phyloP scores from a whole-genome alignment of 768 basidiomycete species.

The Tulasnella sp. region DNA sequence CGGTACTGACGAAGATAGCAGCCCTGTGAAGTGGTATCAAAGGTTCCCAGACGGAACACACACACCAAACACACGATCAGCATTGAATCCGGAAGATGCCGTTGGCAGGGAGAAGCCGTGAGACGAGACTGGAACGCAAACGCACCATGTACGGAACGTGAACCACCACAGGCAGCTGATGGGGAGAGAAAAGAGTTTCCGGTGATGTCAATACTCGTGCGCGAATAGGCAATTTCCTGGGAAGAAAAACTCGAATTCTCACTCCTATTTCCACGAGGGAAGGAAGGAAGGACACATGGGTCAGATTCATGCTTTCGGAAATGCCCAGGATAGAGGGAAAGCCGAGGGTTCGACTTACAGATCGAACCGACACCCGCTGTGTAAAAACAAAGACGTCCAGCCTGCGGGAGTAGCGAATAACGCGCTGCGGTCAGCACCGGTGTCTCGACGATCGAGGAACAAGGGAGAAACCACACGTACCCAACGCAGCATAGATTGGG shows the following conservation, averaged over 20 bases:
- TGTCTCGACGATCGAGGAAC: neutral
- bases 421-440: neutral
- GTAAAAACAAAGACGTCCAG: constrained; percentile 11
- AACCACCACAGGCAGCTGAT: constrained; percentile 3
- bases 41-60: neutral
- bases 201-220: neutral
- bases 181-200: neutral
- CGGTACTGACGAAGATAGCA: neutral
- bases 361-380: neutral
- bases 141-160: neutral
- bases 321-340: neutral
- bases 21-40: neutral
- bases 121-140: neutral
- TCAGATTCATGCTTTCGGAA: neutral
- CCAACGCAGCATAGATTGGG: constrained; percentile 8
- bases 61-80: neutral
- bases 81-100: neutral
- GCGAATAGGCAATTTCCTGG: neutral
- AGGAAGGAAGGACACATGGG: neutral
- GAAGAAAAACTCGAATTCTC: neutral
- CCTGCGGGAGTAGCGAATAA: neutral
- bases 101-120: neutral
- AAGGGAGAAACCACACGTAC: neutral
- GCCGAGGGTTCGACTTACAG: constrained; percentile 12
- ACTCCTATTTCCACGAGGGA: neutral